Evolutionary conservation across 2,329 filamentous ascomycete genomes (phyloP), one percentile per base, ranked within the genome.

Genomic region (Alternaria alternata): DNA sequence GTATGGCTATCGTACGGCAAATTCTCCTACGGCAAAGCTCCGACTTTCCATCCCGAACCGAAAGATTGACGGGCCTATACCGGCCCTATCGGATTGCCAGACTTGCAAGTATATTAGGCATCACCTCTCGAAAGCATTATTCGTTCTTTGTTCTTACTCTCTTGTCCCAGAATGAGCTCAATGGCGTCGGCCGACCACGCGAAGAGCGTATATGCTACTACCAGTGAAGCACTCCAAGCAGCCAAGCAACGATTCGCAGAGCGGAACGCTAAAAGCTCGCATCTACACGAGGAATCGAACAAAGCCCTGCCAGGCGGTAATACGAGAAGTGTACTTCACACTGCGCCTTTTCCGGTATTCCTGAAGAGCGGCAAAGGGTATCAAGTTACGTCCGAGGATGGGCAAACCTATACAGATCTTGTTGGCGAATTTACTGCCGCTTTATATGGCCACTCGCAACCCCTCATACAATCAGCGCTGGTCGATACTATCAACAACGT

Each of bases 311-410:
- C 78, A 1, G 77, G 79, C 24, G 78, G 77, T 28, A 80, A 36
- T 61, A 81, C 79, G 0, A 67, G 77, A 5, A 75, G 71, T 32
- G 61, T 80, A 11, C 65, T 80, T 7, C 71, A 76, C 61, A 78
- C 76, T 26, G 54, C 69, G 4, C 78, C 79, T 5, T 81, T 78
- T 57, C 78, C 78, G 0, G 54, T 80, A 12, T 75, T 70, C 43
- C 66, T 80, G 12, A 72, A 67, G 16, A 67, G 63, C 14, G 78
- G 73, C 3, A 54, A 66, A 18, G 69, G 63, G 7, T 66, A 71
- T 38, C 60, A 66, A 26, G 66, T 79, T 18, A 54, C 60, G 20
- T 71, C 70, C 18, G 74, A 74, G 51, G 78, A 80, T 63, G 71
- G 68, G 4, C 65, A 76, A 51, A 68, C 61, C 20, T 75, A 74